Evolutionary conservation across 2,329 filamentous ascomycete genomes (phyloP).

Genomic region (Neofusicoccum ribis): DNA sequence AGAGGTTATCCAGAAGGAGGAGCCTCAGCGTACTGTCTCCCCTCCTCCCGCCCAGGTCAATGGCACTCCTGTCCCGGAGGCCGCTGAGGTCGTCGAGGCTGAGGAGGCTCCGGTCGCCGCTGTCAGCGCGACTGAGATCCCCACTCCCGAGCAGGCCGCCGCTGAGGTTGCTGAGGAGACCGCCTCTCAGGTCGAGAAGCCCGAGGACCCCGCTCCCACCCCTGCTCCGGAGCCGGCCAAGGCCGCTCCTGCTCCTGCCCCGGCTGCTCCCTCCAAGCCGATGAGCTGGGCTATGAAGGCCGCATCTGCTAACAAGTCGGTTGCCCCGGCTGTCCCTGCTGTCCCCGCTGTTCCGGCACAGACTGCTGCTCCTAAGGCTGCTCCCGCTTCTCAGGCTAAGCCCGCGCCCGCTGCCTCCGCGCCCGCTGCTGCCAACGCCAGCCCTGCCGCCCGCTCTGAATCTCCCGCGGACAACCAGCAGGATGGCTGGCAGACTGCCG

Average conservation of each 20-base stretch:
- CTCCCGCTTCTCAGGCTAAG: conserved; percentile 20
- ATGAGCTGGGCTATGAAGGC: conserved; percentile 70
- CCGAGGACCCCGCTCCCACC: conserved; percentile 62
- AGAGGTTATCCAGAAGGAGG: conserved; percentile 50
- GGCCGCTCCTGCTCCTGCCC: conserved; percentile 58
- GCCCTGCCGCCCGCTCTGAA: conserved; percentile 27
- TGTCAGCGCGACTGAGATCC: conserved; percentile 25
- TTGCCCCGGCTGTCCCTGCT: conserved; percentile 40
- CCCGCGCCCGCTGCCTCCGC: conserved; percentile 27
- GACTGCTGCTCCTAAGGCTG: conserved; percentile 34
- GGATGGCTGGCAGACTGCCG: conserved; percentile 82
- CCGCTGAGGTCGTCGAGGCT: conserved; percentile 36
- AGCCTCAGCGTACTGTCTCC: conserved; percentile 24
- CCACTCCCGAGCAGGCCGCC: conserved; percentile 37
- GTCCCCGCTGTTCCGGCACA: conserved; percentile 38
- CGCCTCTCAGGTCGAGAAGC: conserved; percentile 54
- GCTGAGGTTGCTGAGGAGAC: conserved; percentile 33
- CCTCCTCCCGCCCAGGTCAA: conserved; percentile 36
- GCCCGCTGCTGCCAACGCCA: conserved; percentile 30
- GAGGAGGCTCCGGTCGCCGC: conserved; percentile 41
- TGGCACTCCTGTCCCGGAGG: conserved; percentile 37
- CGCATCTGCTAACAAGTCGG: conserved; percentile 50
- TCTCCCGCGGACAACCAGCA: conserved; percentile 43
- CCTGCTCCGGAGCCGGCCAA: conserved; percentile 59
- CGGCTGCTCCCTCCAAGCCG: conserved; percentile 57